A percentile compares a stretch with the other conserved stretches of the same genome.
Evolutionary conservation across 2,329 filamentous ascomycete species (phyloP).

Genomic region (Colletotrichum tanaceti): DNA sequence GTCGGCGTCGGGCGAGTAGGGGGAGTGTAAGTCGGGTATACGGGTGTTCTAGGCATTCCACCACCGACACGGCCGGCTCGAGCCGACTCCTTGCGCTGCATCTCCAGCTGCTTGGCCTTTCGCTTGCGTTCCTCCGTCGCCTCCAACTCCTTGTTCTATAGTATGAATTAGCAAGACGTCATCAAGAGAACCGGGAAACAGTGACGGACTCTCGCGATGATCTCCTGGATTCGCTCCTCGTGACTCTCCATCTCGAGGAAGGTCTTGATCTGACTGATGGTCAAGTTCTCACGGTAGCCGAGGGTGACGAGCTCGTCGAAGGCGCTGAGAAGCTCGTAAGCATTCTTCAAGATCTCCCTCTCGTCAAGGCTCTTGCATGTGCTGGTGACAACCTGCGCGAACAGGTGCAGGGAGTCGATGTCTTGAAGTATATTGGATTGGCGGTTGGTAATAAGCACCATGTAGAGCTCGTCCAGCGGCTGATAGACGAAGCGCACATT

Average conservation of each 20-base stretch:
- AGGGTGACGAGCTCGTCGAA: slow-evolving; percentile 98
- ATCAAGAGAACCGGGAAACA: slow-evolving; percentile 2
- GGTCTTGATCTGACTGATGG: slow-evolving; percentile 97
- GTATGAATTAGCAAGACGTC: slow-evolving; percentile 42
- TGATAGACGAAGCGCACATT: slow-evolving; percentile 99
- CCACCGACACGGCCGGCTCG: slow-evolving; percentile 73
- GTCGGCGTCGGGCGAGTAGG: slow-evolving; percentile 78
- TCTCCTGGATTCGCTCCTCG: slow-evolving; percentile 98
- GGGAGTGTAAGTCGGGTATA: slow-evolving; percentile 90
- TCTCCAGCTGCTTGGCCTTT: slow-evolving; percentile 97
- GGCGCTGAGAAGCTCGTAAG: slow-evolving; percentile 94
- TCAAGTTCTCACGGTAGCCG: slow-evolving; percentile 95
- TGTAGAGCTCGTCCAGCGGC: slow-evolving; percentile 98
- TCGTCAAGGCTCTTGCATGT: slow-evolving; percentile 97
- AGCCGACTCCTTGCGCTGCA: slow-evolving; percentile 97
- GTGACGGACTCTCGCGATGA: slow-evolving; percentile 82
- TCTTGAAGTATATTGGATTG: slow-evolving; percentile 99
- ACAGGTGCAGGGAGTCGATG: slow-evolving; percentile 97
- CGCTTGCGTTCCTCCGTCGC: slow-evolving; percentile 98
- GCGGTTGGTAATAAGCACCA: slow-evolving; percentile 98
- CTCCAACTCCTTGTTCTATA: slow-evolving; percentile 96
- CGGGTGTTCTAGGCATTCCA: slow-evolving; percentile 75
- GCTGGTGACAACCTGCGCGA: slow-evolving; percentile 95
- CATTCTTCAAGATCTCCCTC: slow-evolving; percentile 92
- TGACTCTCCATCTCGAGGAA: slow-evolving; percentile 99